phyloP scores from a whole-genome alignment of 2,329 filamentous ascomycete genomes.

The Beauveria asiatica region DNA sequence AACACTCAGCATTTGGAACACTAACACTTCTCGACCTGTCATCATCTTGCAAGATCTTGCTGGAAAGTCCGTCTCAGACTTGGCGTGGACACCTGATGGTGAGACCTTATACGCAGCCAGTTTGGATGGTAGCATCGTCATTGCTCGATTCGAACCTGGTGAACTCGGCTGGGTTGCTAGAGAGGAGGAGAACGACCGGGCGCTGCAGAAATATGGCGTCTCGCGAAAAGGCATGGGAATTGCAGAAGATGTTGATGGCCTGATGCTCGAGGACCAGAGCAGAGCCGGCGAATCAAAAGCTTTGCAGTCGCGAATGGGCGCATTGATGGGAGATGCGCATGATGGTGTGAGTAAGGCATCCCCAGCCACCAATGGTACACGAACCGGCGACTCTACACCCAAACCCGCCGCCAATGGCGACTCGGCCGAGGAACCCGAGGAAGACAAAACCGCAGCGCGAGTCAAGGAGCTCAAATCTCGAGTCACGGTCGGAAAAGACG shows the following conservation, averaged over 20 bases:
- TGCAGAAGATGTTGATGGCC: slow-evolving; percentile 81
- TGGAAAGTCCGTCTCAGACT: slow-evolving; percentile 85
- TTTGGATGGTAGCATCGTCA: slow-evolving; percentile 80
- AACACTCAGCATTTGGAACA: slow-evolving; percentile 95
- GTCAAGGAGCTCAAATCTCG: slow-evolving; percentile 69
- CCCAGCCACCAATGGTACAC: slow-evolving; percentile 40
- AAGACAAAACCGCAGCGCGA: slow-evolving; percentile 43
- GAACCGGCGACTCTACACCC: slow-evolving; percentile 24
- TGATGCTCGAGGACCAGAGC: slow-evolving; percentile 82
- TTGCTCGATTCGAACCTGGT: slow-evolving; percentile 71
- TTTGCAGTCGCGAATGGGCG: slow-evolving; percentile 92
- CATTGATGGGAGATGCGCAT: slow-evolving; percentile 83
- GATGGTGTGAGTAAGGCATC: slow-evolving; percentile 46
- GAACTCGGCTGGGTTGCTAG: slow-evolving; percentile 86
- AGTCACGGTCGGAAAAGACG: slow-evolving; percentile 91
- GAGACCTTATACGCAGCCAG: slow-evolving; percentile 79
- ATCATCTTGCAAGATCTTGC: slow-evolving; percentile 84
- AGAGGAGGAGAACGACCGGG: slow-evolving; percentile 83
- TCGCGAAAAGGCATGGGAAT: slow-evolving; percentile 84
- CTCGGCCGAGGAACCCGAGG: slow-evolving; percentile 26
- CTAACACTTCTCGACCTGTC: slow-evolving; percentile 83
- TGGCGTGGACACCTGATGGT: slow-evolving; percentile 90
- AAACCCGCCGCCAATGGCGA: slow-evolving; percentile 33
- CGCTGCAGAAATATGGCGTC: slow-evolving; percentile 84
- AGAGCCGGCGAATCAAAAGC: slow-evolving; percentile 84